Evolutionary conservation across 106 monocot species (phyloP), one percentile per base, ranked within the genome.

Genomic region (Narthecium ossifragum): DNA sequence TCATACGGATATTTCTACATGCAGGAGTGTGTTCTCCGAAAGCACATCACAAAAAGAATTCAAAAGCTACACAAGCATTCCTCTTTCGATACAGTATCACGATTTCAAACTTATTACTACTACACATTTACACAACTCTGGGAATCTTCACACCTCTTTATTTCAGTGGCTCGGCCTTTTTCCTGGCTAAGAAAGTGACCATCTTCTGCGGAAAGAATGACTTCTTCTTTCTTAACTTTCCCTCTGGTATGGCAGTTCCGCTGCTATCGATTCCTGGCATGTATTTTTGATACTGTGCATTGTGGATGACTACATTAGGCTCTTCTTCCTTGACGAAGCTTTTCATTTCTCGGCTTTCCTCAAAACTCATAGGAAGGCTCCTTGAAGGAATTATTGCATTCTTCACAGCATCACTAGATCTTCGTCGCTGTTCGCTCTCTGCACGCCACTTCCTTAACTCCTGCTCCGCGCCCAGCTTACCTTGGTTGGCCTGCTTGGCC

Each of bases 401-500:
- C 41, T 15, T 26, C 27, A 38, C 40, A 45, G 68, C 70, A 40
- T 74, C 69, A 46, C 14, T 31, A 1, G 62, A 59, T 59, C 67
- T 78, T 39, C 78, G 70, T 23, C 61, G 60, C 25, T 70, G 62
- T 33, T 73, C 77, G 9, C 70, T 55, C 56, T 80, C 75, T 6
- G 66, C 62, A 64, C 84, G 78, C 73, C 85, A 72, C 24, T 61
- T 79, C 68, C 85, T 73, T 46, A 88, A 55, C 37, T 88, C 85
- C 57, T 81, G 75, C 65, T 93, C 88, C 14, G 49, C 65, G 23
- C 30, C 64, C 57, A 88, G 29, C 26, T 82, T 85, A 24, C 61
- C 79, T 60, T 77, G 50, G 18, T 62, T 62, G 0, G 81, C 85
- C 50, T 53, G 70, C 41, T 82, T 79, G 1, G 73, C 75, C 53